Base-by-base conservation (phyloP, 208 protist species). In the Leishmania gerbilli region DNA sequence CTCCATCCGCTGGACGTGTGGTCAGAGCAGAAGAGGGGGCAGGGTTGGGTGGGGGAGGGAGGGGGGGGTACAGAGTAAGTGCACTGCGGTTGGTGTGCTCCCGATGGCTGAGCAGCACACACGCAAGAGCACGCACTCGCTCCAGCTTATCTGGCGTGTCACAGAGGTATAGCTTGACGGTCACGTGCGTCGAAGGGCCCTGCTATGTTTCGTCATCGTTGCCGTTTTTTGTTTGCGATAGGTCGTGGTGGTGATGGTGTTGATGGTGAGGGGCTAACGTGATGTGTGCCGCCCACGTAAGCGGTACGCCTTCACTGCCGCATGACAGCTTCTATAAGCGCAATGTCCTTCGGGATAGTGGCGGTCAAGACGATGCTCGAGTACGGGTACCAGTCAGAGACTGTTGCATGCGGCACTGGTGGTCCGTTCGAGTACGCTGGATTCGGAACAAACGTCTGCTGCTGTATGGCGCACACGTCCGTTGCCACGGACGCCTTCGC, bases 341-440 rank as follows among this genome's bases (percentile, higher is more conserved):
- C 47, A 4, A 87, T 31, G 60, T 93, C 90, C 71, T 93, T 93
- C 42, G 90, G 90, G 2, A 91, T 84, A 7, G 81, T 83, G 1
- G 90, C 90, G 0, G 88, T 93, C 42, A 89, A 49, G 71, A 91
- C 87, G 1, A 93, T 76, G 17, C 90, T 79, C n/a, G 82, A 49
- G 71, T 82, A 93, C 42, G 90, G 90, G 65, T 91, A 93, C 85
- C 87, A 90, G 21, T 19, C 78, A 5, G 77, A 71, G 45, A 65
- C 37, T 5, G 51, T 37, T 3, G 75, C 62, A 4, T 77, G 34
- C 1, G 75, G 79, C 42, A 82, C 80, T 15, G 40, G 5, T 31
- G 42, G 71, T 9, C 55, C 79, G 1, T 65, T 62, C 15, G 21
- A 45, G 58, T 88, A 79, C 19, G 77, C 75, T 9, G 82, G 72